phyloP scores from a whole-genome alignment of 2,329 filamentous ascomycete genomes.

The Microdochium bolleyi region DNA sequence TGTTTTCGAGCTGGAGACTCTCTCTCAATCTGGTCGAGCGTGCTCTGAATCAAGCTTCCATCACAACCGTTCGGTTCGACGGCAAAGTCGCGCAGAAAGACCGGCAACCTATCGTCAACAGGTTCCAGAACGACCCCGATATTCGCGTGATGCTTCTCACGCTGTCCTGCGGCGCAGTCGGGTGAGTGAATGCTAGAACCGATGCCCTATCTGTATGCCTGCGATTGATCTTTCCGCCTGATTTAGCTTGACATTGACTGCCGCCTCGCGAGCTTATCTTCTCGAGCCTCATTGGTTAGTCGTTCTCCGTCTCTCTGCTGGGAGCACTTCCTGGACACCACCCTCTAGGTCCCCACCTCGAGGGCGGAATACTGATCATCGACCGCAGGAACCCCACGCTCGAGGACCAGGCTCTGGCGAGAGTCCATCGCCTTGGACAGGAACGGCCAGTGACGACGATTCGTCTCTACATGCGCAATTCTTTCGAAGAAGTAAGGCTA shows the following conservation, averaged over 20 bases:
- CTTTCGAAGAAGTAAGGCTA: constrained; percentile 59
- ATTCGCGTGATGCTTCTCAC: constrained; percentile 38
- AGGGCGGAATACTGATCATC: constrained; percentile 29
- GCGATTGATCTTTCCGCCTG: not conserved
- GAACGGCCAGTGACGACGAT: constrained; percentile 71
- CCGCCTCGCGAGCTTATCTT: constrained; percentile 36
- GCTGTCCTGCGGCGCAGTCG: constrained; percentile 41
- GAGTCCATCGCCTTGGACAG: constrained; percentile 80
- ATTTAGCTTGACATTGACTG: constrained; percentile 35
- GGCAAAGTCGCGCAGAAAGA: constrained; percentile 34
- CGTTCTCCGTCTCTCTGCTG: constrained; percentile 1
- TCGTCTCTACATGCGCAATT: constrained; percentile 71
- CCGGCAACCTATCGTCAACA: constrained; percentile 27
- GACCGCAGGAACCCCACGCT: constrained; percentile 59
- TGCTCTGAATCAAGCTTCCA: constrained; percentile 23
- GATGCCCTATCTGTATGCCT: not conserved
- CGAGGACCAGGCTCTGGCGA: constrained; percentile 84
- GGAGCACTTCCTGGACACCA: constrained; percentile 19
- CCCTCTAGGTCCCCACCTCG: not conserved
- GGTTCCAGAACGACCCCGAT: constrained; percentile 26
- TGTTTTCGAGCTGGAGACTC: constrained; percentile 42
- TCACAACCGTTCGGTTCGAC: constrained; percentile 34
- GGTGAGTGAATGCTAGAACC: constrained; percentile 22
- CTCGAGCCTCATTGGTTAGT: constrained; percentile 40
- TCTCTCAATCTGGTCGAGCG: constrained; percentile 36